Conservation (phyloP, 805 yeast genomes). For the Saturnispora besseyi region DNA sequence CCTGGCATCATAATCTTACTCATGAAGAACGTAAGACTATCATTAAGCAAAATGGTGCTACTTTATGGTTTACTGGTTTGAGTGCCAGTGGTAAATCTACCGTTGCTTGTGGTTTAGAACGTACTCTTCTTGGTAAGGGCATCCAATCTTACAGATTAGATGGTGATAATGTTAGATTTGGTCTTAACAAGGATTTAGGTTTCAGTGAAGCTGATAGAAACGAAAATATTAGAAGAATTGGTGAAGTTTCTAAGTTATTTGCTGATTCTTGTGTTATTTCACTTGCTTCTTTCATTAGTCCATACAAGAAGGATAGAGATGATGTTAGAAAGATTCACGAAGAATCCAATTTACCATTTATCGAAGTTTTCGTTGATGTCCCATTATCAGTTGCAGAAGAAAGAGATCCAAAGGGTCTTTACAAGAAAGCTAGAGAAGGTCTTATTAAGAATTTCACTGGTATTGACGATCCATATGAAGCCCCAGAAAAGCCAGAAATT, state of each 20-base stretch:
- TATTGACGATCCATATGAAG: slow-evolving; percentile 92
- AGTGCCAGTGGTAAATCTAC: slow-evolving; percentile 93
- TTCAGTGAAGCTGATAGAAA: slow-evolving; percentile 86
- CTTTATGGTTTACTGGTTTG: slow-evolving; percentile 92
- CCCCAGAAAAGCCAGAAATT: slow-evolving; percentile 77
- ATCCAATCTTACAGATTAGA: slow-evolving; percentile 80
- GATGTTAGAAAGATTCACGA: slow-evolving; percentile 80
- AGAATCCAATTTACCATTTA: slow-evolving; percentile 65
- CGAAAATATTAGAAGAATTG: slow-evolving; percentile 90
- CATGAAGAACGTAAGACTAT: slow-evolving; percentile 68
- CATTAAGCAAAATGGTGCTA: slow-evolving; percentile 77
- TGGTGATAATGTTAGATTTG: slow-evolving; percentile 92
- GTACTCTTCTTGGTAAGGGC: slow-evolving; percentile 59
- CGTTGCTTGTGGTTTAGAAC: slow-evolving; percentile 91
- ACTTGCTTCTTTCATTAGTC: slow-evolving; percentile 87
- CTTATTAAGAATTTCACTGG: slow-evolving; percentile 92
- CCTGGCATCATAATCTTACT: slow-evolving; percentile 90
- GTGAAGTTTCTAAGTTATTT: slow-evolving; percentile 89
- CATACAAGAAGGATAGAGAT: slow-evolving; percentile 77
- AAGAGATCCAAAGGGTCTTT: slow-evolving; percentile 95
- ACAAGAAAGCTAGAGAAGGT: slow-evolving; percentile 95
- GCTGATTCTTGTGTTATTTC: slow-evolving; percentile 88
- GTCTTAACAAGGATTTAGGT: slow-evolving; percentile 90
- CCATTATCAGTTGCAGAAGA: slow-evolving; percentile 92
- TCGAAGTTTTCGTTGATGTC: slow-evolving; percentile 88